Percentiles rank a stretch among this genome's conserved stretches.
phyloP scores from a whole-genome alignment of 2,329 filamentous ascomycete genomes.

The Ophiostoma novo-ulmi region DNA sequence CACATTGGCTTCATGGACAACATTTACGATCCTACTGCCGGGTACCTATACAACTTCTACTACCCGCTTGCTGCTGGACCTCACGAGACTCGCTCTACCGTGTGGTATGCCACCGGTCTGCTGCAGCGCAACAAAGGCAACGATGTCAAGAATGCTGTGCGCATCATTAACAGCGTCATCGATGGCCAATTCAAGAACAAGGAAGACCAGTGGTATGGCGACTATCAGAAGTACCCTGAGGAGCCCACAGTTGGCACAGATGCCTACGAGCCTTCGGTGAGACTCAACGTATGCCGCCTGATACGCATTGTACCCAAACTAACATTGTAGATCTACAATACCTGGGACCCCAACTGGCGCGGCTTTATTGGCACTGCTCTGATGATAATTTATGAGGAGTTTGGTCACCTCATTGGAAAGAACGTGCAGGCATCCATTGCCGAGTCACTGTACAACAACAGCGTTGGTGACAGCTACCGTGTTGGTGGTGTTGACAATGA shows the following conservation, averaged over 20 bases:
- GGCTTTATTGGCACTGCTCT: conserved; percentile 58
- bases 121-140: conserved; percentile 48
- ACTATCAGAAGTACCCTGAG: conserved; percentile 52
- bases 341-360: conserved; percentile 61
- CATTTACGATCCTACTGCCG: conserved; percentile 48
- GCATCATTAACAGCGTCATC: conserved; percentile 44
- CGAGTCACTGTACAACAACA: conserved; percentile 50
- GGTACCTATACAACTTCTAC: conserved; percentile 50
- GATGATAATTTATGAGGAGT: conserved; percentile 56
- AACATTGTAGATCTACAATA: conserved; percentile 45
- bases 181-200: conserved; percentile 48
- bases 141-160: conserved; percentile 22
- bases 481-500: conserved; percentile 56
- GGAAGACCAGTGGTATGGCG: conserved; percentile 48
- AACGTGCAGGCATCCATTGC: conserved; percentile 43
- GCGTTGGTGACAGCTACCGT: conserved; percentile 56
- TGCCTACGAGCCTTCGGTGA: conserved; percentile 37
- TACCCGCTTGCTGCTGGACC: conserved; percentile 44
- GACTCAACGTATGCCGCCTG: neutral
- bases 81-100: conserved; percentile 53
- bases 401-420: conserved; percentile 41
- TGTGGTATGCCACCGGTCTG: conserved; percentile 56
- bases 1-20: conserved; percentile 53
- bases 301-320: neutral
- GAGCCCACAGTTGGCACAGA: conserved; percentile 52